phyloP scores from a whole-genome alignment of 2,329 filamentous ascomycete species.

The Sphaerulina populicola region DNA sequence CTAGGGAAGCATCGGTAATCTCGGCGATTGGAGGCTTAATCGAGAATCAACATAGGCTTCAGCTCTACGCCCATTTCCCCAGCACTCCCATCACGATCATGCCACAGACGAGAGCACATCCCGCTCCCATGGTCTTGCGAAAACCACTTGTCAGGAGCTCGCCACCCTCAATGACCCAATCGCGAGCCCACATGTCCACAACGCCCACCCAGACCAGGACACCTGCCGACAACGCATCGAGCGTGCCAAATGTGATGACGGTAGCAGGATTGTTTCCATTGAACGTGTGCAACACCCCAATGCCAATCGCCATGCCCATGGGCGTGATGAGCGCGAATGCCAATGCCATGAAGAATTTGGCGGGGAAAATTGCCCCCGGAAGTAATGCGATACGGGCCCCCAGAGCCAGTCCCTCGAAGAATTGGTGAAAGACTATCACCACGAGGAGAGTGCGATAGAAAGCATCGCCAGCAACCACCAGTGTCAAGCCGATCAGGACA shows the following conservation, averaged over 20 bases:
- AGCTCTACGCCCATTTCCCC: conserved; percentile 25
- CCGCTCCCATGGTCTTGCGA: conserved; percentile 14
- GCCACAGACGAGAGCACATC: conserved; percentile 9
- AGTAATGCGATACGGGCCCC: conserved; percentile 73
- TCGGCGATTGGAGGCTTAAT: no score
- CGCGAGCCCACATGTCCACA: conserved; percentile 69
- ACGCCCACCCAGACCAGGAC: conserved; percentile 73
- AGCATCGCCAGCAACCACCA: conserved; percentile 53
- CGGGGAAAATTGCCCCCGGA: conserved; percentile 34
- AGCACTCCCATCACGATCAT: conserved; percentile 19
- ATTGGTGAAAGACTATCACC: conserved; percentile 76
- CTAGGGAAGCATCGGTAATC: no score
- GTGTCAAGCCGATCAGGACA: conserved; percentile 52
- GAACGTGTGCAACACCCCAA: conserved; percentile 60
- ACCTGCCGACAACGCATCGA: conserved; percentile 65
- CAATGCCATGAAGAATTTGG: conserved; percentile 53
- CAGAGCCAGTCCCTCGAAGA: conserved; percentile 84
- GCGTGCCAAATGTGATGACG: conserved; percentile 61
- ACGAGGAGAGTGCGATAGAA: conserved; percentile 56
- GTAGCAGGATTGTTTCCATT: conserved; percentile 65
- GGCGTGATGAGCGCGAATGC: conserved; percentile 65
- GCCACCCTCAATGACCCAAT: conserved; percentile 51
- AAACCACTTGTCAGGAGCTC: conserved; percentile 15
- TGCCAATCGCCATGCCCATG: conserved; percentile 71
- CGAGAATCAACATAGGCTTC: not conserved